phyloP scores from a whole-genome alignment of 176 grass and related monocot species.

The Bromus sterilis region DNA sequence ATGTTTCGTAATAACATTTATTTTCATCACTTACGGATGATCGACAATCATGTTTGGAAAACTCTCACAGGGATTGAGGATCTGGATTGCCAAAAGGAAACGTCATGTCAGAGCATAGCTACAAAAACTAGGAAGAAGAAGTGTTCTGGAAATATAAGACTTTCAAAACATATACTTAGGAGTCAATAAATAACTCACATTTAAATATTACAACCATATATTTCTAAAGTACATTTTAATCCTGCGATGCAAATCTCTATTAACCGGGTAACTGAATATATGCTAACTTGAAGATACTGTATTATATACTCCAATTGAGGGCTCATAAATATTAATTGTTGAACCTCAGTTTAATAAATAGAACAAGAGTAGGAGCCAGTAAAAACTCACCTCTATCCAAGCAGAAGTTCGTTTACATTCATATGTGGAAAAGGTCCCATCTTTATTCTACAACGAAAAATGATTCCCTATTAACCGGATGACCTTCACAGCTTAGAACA shows the following conservation, averaged over 20 bases:
- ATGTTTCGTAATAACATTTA: neutral
- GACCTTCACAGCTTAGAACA: neutral
- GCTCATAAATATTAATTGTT: neutral
- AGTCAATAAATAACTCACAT: neutral
- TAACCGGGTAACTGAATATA: neutral
- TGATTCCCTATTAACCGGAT: neutral
- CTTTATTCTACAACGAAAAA: slow-evolving; percentile 27
- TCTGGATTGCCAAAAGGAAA: neutral
- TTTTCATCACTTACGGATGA: slow-evolving; percentile 27
- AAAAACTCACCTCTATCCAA: slow-evolving; percentile 41
- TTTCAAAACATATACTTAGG: neutral
- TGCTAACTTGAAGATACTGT: neutral
- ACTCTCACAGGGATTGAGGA: slow-evolving; percentile 28
- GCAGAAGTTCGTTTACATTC: slow-evolving; percentile 35
- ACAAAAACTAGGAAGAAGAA: neutral
- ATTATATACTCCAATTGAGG: neutral
- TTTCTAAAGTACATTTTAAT: neutral
- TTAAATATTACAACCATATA: neutral
- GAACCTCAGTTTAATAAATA: neutral
- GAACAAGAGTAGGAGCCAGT: neutral
- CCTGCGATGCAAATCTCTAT: neutral
- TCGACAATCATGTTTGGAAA: slow-evolving; percentile 17
- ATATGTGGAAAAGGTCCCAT: slow-evolving; percentile 52
- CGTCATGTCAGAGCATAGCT: neutral
- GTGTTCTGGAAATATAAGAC: neutral